These are phyloP conservation scores for Murraya paniculata DNA, from an alignment of 345 rosid genomes.

Conservation along the genomic window DNA sequence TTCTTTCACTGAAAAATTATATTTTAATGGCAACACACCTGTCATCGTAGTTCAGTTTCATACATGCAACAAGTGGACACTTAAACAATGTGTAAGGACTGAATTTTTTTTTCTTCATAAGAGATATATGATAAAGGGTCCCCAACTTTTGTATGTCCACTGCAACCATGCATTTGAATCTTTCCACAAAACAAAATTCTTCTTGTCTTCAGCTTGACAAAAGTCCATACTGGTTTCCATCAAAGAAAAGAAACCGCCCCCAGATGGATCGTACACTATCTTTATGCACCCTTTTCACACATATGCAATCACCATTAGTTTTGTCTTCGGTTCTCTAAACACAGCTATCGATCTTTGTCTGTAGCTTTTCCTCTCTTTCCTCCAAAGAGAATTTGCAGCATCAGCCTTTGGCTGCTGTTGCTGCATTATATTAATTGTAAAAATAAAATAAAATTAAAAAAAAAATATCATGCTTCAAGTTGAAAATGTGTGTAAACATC, in stretches of 20 bases:
- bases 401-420: not conserved
- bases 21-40: conserved; percentile 3
- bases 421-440: not conserved
- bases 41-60: not conserved
- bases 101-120: not conserved
- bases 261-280: not conserved
- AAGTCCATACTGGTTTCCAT: conserved; percentile 42
- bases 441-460: too few relatives aligned
- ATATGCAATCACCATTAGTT: not conserved
- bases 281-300: conserved; percentile 2
- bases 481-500: not conserved
- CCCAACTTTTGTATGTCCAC: conserved; percentile 30
- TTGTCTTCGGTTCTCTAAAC: conserved; percentile 14
- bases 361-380: not conserved
- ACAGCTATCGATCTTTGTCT: not conserved
- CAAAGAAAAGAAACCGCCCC: conserved; percentile 10
- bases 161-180: conserved; percentile 45
- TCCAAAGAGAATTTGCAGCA: conserved; percentile 4
- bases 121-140: conserved; percentile 19
- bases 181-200: conserved; percentile 26
- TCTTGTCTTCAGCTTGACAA: conserved; percentile 42
- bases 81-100: not conserved
- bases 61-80: conserved; percentile 21
- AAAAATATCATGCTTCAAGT: not conserved
- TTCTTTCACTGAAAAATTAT: not conserved